A percentile compares a stretch with the other conserved stretches of the same genome.
Conservation (phyloP, 352 stramenopile species). For the Plasmopara viticola region DNA sequence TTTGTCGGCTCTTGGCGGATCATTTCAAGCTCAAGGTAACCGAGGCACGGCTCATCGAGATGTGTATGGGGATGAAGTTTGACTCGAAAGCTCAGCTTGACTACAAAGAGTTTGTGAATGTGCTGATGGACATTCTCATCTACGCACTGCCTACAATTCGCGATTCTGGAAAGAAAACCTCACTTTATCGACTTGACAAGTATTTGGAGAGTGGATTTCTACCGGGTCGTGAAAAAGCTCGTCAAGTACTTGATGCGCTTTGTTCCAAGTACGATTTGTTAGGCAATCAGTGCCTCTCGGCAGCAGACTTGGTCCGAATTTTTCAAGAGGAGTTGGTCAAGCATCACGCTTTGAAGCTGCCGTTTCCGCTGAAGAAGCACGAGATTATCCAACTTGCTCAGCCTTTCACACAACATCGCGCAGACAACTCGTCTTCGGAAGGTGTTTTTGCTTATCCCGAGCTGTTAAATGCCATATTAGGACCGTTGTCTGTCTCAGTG, state of each 20-base stretch:
- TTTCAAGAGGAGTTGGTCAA: conserved; percentile 33
- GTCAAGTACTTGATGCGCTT: conserved; percentile 27
- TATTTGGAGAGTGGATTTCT: conserved; percentile 44
- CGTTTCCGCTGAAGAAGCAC: conserved; percentile 31
- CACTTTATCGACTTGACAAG: conserved; percentile 22
- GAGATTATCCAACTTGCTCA: conserved; percentile 29
- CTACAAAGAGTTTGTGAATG: conserved; percentile 40
- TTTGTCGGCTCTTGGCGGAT: conserved; percentile 37
- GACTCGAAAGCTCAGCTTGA: conserved; percentile 44
- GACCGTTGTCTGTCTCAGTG: conserved; percentile 1
- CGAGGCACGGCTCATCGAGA: conserved; percentile 40
- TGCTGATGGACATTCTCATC: conserved; percentile 51
- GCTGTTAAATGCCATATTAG: conserved; percentile 35
- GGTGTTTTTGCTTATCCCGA: conserved; percentile 31
- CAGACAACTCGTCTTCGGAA: not conserved
- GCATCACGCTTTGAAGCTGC: conserved; percentile 25
- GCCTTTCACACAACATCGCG: conserved; percentile 12
- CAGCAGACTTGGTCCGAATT: conserved; percentile 28
- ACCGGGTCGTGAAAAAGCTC: conserved; percentile 7
- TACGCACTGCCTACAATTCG: conserved; percentile 30
- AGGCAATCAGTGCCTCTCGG: conserved; percentile 26
- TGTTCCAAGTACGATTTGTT: conserved; percentile 49
- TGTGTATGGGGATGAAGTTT: conserved; percentile 61
- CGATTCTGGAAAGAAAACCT: conserved; percentile 14
- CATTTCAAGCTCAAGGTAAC: conserved; percentile 26